Percentiles rank a stretch among this genome's conserved stretches.
These are phyloP conservation scores for Gamarada debralockiae DNA, from an alignment of 495 filamentous ascomycete genomes.

Conservation along the genomic window DNA sequence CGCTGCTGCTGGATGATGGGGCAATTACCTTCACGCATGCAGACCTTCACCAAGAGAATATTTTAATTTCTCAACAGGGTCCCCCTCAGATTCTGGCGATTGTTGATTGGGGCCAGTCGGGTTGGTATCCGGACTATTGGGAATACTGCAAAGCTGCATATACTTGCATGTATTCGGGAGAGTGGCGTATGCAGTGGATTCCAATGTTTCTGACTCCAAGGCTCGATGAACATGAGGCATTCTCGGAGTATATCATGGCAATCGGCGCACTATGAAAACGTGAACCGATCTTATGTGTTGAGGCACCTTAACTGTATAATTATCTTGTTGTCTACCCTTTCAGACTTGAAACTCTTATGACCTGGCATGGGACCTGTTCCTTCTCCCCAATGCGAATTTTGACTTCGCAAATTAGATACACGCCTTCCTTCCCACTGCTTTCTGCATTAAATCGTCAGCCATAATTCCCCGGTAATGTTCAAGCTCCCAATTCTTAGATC, in stretches of 20 bases:
- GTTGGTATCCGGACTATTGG: slow-evolving; percentile 43
- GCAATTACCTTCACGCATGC: slow-evolving; percentile 37
- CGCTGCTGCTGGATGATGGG: slow-evolving; percentile 19
- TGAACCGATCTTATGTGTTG: background rate
- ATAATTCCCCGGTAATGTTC: too few relatives aligned
- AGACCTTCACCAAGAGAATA: slow-evolving; percentile 37
- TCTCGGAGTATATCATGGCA: slow-evolving; percentile 27
- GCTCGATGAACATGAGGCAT: slow-evolving; percentile 19
- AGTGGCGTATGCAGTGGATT: slow-evolving; percentile 31
- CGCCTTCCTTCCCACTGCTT: too few relatives aligned
- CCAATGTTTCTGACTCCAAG: slow-evolving; percentile 27
- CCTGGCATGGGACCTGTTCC: too few relatives aligned
- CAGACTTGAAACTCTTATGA: too few relatives aligned
- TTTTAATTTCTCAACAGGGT: slow-evolving; percentile 32
- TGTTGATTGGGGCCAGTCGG: slow-evolving; percentile 37
- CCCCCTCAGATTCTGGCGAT: slow-evolving; percentile 31
- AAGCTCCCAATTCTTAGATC: too few relatives aligned
- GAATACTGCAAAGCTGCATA: slow-evolving; percentile 39
- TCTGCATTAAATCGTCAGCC: too few relatives aligned
- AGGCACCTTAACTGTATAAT: background rate
- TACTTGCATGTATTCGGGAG: slow-evolving; percentile 26
- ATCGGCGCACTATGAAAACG: slow-evolving; percentile 27
- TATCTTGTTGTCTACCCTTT: background rate
- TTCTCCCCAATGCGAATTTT: too few relatives aligned
- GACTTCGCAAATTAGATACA: too few relatives aligned